phyloP scores from a whole-genome alignment of 2,329 filamentous ascomycete genomes.

The Coniochaeta hoffmannii region DNA sequence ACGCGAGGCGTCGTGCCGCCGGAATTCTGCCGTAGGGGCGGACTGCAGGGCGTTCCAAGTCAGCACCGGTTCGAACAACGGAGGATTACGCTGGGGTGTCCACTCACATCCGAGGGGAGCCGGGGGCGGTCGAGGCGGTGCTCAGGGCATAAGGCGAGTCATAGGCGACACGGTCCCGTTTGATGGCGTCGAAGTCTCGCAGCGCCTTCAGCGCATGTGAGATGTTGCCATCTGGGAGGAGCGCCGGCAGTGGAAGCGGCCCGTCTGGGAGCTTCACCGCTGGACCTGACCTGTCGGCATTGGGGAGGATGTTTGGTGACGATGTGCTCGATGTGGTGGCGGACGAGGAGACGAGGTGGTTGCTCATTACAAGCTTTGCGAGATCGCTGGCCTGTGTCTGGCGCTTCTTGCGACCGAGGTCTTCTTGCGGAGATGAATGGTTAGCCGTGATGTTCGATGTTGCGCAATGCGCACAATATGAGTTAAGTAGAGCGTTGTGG shows the following conservation, averaged over 20 bases:
- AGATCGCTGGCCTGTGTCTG: conserved; percentile 10
- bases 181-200: conserved; percentile 29
- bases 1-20: conserved; percentile 70
- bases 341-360: conserved; percentile 20
- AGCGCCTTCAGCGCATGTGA: conserved; percentile 27
- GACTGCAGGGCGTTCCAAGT: conserved; percentile 37
- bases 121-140: conserved; percentile 50
- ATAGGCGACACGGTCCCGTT: conserved; percentile 28
- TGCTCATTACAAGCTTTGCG: conserved; percentile 20
- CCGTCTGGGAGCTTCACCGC: conserved; percentile 6
- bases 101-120: conserved; percentile 51
- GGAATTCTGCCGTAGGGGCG: conserved; percentile 64
- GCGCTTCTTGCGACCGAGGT: conserved; percentile 10
- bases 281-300: conserved; percentile 7
- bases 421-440: conserved; percentile 7
- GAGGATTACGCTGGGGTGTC: conserved; percentile 6
- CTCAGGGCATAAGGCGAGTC: conserved; percentile 50
- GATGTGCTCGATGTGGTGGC: conserved; percentile 17
- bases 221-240: conserved; percentile 14
- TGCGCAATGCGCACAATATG: neutral
- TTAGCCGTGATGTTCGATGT: conserved; percentile 13
- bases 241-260: conserved; percentile 14
- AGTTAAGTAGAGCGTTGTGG: too few species aligned
- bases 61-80: conserved; percentile 12
- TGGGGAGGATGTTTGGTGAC: conserved; percentile 14